Percentiles rank a stretch among this genome's conserved stretches.
Evolutionary conservation across 352 stramenopile species (phyloP).

Genomic region (Hyaloperonospora brassicae): DNA sequence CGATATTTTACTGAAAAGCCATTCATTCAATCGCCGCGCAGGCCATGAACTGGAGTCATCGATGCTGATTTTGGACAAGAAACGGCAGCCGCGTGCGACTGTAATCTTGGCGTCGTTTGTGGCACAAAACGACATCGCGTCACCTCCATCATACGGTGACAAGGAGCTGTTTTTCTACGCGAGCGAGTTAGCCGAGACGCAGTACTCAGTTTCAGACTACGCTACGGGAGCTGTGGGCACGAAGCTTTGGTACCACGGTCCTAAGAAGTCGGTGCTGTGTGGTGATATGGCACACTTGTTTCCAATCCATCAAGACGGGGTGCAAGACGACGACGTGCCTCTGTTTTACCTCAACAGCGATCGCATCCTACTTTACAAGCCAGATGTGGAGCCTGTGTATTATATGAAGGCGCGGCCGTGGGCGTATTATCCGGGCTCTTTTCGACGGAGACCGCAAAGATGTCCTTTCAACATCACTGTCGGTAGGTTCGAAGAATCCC

Average conservation of each 20-base stretch:
- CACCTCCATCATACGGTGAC: constrained; percentile 52
- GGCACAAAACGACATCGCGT: constrained; percentile 27
- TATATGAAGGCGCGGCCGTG: constrained; percentile 32
- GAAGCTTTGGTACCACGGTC: constrained; percentile 29
- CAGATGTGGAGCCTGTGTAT: constrained; percentile 37
- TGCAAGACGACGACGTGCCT: constrained; percentile 18
- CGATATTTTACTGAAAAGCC: constrained; percentile 41
- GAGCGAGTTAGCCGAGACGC: constrained; percentile 55
- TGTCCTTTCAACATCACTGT: no score
- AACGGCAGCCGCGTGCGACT: constrained; percentile 51
- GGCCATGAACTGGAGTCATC: constrained; percentile 74
- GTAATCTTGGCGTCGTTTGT: constrained; percentile 55
- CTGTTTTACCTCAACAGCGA: constrained; percentile 74
- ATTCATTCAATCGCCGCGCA: constrained; percentile 55
- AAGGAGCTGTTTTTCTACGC: constrained; percentile 79
- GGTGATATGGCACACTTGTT: constrained; percentile 55
- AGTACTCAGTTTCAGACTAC: constrained; percentile 63
- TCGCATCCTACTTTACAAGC: constrained; percentile 41
- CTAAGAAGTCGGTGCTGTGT: constrained; percentile 36
- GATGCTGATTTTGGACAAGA: constrained; percentile 68
- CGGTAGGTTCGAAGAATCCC: no score
- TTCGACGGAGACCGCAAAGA: no score
- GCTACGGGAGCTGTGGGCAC: constrained; percentile 44
- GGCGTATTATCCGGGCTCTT: no score
- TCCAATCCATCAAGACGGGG: constrained; percentile 21